Percentiles rank a stretch among this genome's conserved stretches.
phyloP scores from a whole-genome alignment of 2,329 filamentous ascomycete genomes.

The Cadophora luteo-olivacea region DNA sequence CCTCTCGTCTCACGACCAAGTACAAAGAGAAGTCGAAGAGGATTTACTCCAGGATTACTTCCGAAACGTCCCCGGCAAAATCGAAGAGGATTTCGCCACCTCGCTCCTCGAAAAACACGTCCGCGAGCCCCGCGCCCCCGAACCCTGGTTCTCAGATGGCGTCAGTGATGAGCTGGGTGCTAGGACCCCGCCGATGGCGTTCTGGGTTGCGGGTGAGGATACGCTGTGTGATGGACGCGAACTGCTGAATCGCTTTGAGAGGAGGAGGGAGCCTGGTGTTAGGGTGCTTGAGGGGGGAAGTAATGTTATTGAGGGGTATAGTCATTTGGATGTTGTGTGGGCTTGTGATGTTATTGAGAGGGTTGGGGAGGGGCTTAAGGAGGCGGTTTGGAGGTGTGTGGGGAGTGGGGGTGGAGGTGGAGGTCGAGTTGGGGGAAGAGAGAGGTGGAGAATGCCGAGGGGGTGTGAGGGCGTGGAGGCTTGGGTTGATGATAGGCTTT shows the following conservation, averaged over 20 bases:
- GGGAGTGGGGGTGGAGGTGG: background rate
- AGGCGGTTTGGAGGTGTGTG: background rate
- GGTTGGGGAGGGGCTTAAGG: slow-evolving; percentile 14
- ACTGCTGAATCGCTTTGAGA: slow-evolving; percentile 21
- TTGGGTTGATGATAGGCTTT: slow-evolving; percentile 19
- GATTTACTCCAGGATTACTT: slow-evolving; percentile 44
- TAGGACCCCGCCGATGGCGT: slow-evolving; percentile 16
- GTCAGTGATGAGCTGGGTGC: background rate
- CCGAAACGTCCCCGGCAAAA: background rate
- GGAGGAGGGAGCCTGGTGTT: slow-evolving; percentile 16
- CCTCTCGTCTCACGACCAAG: slow-evolving; percentile 75
- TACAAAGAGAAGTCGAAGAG: slow-evolving; percentile 61
- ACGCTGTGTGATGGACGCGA: slow-evolving; percentile 16
- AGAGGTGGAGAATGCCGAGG: slow-evolving; percentile 8
- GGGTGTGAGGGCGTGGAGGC: slow-evolving; percentile 10
- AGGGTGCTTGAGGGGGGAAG: background rate
- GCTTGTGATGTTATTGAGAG: slow-evolving; percentile 18
- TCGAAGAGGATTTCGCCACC: background rate
- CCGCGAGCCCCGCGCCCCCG: background rate
- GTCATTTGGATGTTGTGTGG: slow-evolving; percentile 22
- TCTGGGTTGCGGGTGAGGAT: slow-evolving; percentile 22
- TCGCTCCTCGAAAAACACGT: background rate
- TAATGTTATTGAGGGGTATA: slow-evolving; percentile 9
- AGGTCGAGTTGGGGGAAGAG: background rate
- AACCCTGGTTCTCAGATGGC: background rate